These are phyloP conservation scores for Opeltia flavorubescens DNA, from an alignment of 495 filamentous ascomycete species.

Conservation along the genomic window DNA sequence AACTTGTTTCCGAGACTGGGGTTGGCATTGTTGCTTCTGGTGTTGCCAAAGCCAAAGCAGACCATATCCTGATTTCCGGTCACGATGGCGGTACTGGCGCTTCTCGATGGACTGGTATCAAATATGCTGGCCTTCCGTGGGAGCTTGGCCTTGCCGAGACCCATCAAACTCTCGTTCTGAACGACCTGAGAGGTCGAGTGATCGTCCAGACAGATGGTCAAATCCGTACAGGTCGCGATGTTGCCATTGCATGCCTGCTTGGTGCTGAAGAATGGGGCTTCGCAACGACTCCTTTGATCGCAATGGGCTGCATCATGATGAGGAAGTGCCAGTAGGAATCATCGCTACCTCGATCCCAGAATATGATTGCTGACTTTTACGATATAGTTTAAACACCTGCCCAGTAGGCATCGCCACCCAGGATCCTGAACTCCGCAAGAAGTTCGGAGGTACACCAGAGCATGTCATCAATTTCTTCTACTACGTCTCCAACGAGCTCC, in stretches of 20 bases:
- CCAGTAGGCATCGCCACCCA: slow-evolving; percentile 96
- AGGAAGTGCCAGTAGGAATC: slow-evolving; percentile 18
- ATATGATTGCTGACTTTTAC: not conserved
- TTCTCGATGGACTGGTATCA: slow-evolving; percentile 98
- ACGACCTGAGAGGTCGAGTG: slow-evolving; percentile 92
- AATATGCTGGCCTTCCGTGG: slow-evolving; percentile 97
- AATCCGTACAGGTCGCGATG: slow-evolving; percentile 82
- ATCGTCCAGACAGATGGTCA: slow-evolving; percentile 98
- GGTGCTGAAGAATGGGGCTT: slow-evolving; percentile 98
- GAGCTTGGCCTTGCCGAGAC: slow-evolving; percentile 96
- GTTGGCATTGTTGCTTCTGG: slow-evolving; percentile 97
- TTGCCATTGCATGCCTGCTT: slow-evolving; percentile 91
- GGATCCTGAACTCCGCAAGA: slow-evolving; percentile 86
- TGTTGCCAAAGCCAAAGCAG: slow-evolving; percentile 96
- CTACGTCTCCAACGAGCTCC: slow-evolving; percentile 93
- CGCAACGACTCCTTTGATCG: slow-evolving; percentile 92
- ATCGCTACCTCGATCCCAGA: not conserved
- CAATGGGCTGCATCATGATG: slow-evolving; percentile 98
- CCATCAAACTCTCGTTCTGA: slow-evolving; percentile 95
- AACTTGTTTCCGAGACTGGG: slow-evolving; percentile 95
- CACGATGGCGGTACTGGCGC: slow-evolving; percentile 98
- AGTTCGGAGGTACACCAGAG: slow-evolving; percentile 88
- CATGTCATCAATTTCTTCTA: slow-evolving; percentile 99
- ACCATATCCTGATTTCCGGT: slow-evolving; percentile 95
- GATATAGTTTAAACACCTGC: slow-evolving; percentile 62